Base-by-base conservation (phyloP, 345 rosid species). In the Dovyalis caffra region DNA sequence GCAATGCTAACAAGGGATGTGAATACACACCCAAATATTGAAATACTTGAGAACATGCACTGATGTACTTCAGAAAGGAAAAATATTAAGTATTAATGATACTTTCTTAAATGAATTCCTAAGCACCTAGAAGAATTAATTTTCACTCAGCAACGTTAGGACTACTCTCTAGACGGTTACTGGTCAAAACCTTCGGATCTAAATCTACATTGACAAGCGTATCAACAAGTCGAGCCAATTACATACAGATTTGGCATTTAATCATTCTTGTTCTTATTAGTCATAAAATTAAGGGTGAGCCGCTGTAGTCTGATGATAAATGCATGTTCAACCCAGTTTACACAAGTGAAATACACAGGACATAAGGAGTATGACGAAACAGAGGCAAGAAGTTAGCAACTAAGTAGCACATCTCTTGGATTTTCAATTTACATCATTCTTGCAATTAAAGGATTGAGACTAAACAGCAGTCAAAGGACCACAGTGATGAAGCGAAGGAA, bases 401-500 rank as follows among this genome's bases (percentile, higher is more conserved):
- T 20, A 8, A 8, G 25, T 53, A n/a, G 12, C 11, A n/a, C 23
- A 21, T n/a, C 26, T 53, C 60, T 53, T 53, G 60, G 10, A n/a
- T 53, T 53, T 53, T n/a, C 58, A 53, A 53, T 53, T n/a, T n/a
- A n/a, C 11, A 53, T 7, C 26, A 28, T 20, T 10, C 10, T 35
- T 60, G 74, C 29, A 40, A 45, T 29, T 63, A 35, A 62, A 40
- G 34, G 74, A 71, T n/a, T 34, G 37, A n/a, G 66, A 37, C 57
- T 16, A 31, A 37, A 9, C 29, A 72, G 26, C 60, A 8, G 23
- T 53, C 60, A 7, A 53, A n/a, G 26, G 12, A n/a, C 26, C 60
- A n/a, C 11, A 1, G 60, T 3, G 25, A 53, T n/a, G 60, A 1
- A 53, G 60, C 60, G 10, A n/a, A 6, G 60, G 25, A 12, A 8